Evolutionary conservation across 1,284 basidiomycete species (phyloP), one percentile per base, ranked within the genome.

Genomic region (Fomitopsis palustris): DNA sequence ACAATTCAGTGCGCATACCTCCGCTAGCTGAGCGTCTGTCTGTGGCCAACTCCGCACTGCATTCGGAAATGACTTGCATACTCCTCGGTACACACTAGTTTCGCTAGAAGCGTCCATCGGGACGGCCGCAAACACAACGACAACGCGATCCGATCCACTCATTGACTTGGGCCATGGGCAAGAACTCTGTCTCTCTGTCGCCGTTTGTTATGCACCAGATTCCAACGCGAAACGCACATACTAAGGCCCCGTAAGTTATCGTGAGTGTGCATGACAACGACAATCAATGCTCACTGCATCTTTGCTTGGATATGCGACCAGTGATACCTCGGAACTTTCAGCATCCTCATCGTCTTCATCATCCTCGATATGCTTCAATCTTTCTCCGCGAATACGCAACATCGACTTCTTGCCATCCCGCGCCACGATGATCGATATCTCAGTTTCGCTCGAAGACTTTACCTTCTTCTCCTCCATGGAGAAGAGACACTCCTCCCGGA

Each of bases 261-360:
- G 25, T 49, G 25, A 14, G 17, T 10, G 23, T 16, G 45, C 9
- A 49, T 31, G 25, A 14, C 23, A 16, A 21, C 4, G 17, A 33
- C 14, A n/a, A 12, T 42, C 12, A 8, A 8, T 21, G 29, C 45
- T 49, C 12, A 49, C 45, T 23, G 45, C 16, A 6, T 49, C 45
- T 2, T 35, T 37, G 27, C 16, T 42, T 8, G 59, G 59, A 42
- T 54, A 54, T 17, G 5, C 2, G 17, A 57, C 52, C 39, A 61
- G 19, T 14, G 55, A 61, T 12, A 61, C 59, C 27, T 61, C 59
- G 29, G 59, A 61, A 38, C 59, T 61, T 37, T 57, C 59, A 19
- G 59, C 59, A 25, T 57, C 59, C 4, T 61, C 59, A 23, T 41
- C 59, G 25, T 61, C 59, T 17, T 54, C 55, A 10, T 57, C 51